A percentile compares a stretch with the other conserved stretches of the same genome.
Conservation (phyloP, 2,329 filamentous ascomycete species). For the Fusarium nematophilum region DNA sequence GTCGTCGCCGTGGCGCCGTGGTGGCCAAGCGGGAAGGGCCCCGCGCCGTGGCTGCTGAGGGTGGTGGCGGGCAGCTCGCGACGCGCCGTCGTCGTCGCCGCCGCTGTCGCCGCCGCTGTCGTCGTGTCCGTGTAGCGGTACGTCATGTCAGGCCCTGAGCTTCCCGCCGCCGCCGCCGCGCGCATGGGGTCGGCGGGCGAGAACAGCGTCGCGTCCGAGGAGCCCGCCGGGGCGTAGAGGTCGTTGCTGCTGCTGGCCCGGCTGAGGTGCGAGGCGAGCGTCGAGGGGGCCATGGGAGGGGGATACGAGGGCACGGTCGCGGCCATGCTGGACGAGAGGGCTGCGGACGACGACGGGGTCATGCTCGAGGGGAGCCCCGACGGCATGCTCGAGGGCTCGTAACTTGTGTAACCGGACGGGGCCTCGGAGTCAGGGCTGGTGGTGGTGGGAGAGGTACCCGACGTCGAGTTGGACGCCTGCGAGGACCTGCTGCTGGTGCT, state of each 20-base stretch:
- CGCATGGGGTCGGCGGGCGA: slow-evolving; percentile 25
- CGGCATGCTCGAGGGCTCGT: slow-evolving; percentile 38
- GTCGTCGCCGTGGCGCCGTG: slow-evolving; percentile 16
- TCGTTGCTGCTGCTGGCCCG: slow-evolving; percentile 28
- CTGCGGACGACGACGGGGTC: background rate
- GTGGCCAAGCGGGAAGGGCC: slow-evolving; percentile 26
- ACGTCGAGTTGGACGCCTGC: slow-evolving; percentile 26
- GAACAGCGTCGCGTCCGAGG: slow-evolving; percentile 28
- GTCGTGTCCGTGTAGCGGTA: slow-evolving; percentile 50
- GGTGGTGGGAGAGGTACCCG: slow-evolving; percentile 37
- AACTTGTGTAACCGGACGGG: slow-evolving; percentile 39
- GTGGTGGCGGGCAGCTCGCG: slow-evolving; percentile 28
- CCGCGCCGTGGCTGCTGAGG: background rate
- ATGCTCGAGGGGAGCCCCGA: background rate
- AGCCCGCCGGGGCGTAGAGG: slow-evolving; percentile 32
- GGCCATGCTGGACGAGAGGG: slow-evolving; percentile 19
- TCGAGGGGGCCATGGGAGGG: slow-evolving; percentile 15
- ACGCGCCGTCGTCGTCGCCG: slow-evolving; percentile 17
- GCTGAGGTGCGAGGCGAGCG: slow-evolving; percentile 27
- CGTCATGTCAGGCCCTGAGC: slow-evolving; percentile 36
- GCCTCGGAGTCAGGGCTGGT: slow-evolving; percentile 36
- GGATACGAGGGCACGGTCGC: slow-evolving; percentile 27
- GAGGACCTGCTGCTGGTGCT: slow-evolving; percentile 22
- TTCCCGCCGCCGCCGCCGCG: background rate
- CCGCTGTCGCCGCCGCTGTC: slow-evolving; percentile 24